Base-by-base conservation (phyloP, 2,329 filamentous ascomycete species). In the Trichoderma sp. region DNA sequence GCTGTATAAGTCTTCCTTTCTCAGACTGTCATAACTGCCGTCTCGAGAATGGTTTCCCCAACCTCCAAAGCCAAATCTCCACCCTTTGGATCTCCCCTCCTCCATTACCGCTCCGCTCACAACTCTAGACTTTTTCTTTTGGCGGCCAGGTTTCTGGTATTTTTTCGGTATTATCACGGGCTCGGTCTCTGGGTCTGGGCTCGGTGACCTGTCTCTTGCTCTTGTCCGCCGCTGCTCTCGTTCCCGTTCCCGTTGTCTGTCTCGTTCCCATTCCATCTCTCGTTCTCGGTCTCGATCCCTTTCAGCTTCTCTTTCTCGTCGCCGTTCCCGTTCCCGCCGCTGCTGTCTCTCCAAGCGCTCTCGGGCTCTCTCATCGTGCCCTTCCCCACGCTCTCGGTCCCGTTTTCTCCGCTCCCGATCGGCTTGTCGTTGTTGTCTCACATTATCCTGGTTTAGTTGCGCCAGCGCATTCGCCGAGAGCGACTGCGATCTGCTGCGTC, bases 21-120 rank as follows among this genome's bases (percentile, higher is more conserved):
- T 80, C 75, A 81, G 77, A 74, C 85, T 82, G 75, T 86, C 76
- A 3, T 78, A 76, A 74, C 85, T 82, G 74, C 86, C 75, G 2
- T 78, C 76, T 62, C 78, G 80, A 73, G 78, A 78, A 16, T 75
- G 76, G 24, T 80, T 81, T 24, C 59, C 40, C 33, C 27, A 14
- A 2, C 57, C 81, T 33, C 63, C 65, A 4, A 61, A 13, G 19
- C 57, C 29, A 16, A 68, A 62, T 27, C 58, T 37, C 65, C 43
- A 78, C 13, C 63, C 59, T 24, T 73, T 76, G 7, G 79, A 79
- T n/a, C 82, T 79, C 0, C 90, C 91, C 77, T 93, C 91, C 75
- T 93, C 91, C 73, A 91, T 81, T 21, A 91, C 80, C 0, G 89
- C 89, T 24, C 90, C 91, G 71, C 91, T 93, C 24, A 91, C 89